Base-by-base conservation (phyloP, 139 green algal species). In the Pleodorina starrii region DNA sequence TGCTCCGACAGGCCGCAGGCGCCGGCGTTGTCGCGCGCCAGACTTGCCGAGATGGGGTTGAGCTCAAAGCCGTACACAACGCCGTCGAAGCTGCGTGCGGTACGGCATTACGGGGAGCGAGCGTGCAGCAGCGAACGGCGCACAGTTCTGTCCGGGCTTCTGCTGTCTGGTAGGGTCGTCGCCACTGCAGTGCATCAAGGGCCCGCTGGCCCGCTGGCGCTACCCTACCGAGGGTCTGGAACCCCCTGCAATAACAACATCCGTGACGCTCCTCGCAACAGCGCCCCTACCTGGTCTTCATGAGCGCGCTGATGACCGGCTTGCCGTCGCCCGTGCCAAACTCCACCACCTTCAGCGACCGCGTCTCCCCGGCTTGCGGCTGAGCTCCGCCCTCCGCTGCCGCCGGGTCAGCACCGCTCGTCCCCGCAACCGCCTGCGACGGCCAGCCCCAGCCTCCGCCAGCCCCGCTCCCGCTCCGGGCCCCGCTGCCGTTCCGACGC, bases 271-370 rank as follows among this genome's bases (percentile, higher is more conserved):
- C n/a, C n/a, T n/a, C n/a, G n/a, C n/a, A n/a, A n/a, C n/a, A n/a
- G n/a, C n/a, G n/a, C 5, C 54, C 54, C 29, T 66, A 86, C 79
- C 43, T 43, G 79, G 25, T 84, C 80, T 88, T 90, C 0, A 75
- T 51, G 5, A 95, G 92, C 5, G 89, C 85, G 14, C 71, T 77
- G 43, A 95, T 74, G 19, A 94, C 87, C 6, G 91, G 87, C 4
- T 59, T 83, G 25, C 93, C 93, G 50, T 95, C 92, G 6, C 93
- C 93, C 16, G 90, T 76, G 2, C 93, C 93, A 83, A 94, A 95
- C 88, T 95, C 93, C 7, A 94, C 81, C 35, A 91, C 63, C 19
- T 59, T 81, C 38, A 71, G 68, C 57, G 27, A 7, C 29, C 5
- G 72, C 1, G 11, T 1, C 14, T 11, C 36, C 46, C 7, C 72